These are phyloP conservation scores for Colletotrichum lindemuthianum DNA, from an alignment of 2,329 filamentous ascomycete species.

Conservation along the genomic window DNA sequence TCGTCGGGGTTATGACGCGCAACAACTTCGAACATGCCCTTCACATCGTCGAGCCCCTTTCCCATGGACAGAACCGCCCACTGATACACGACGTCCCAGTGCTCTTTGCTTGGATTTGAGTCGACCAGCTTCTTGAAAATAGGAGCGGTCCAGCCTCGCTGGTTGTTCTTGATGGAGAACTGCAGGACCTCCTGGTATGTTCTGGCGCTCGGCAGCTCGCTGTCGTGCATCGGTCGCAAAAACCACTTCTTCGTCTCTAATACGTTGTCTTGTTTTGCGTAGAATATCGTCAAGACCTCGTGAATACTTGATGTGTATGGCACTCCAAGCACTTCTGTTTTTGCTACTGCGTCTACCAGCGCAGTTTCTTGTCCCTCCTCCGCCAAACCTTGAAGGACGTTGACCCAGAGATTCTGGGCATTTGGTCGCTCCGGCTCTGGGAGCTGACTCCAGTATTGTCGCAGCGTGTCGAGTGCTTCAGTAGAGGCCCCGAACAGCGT, in stretches of 20 bases:
- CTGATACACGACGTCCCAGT: slow-evolving; percentile 79
- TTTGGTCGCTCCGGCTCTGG: slow-evolving; percentile 24
- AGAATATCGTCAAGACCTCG: slow-evolving; percentile 69
- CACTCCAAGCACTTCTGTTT: slow-evolving; percentile 59
- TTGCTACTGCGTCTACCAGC: slow-evolving; percentile 64
- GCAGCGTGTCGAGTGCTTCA: slow-evolving; percentile 56
- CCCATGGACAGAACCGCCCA: slow-evolving; percentile 78
- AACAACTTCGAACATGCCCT: slow-evolving; percentile 78
- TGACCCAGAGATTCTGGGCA: slow-evolving; percentile 54
- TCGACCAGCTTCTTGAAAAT: slow-evolving; percentile 66
- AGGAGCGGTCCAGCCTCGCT: slow-evolving; percentile 69
- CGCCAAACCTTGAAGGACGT: slow-evolving; percentile 70
- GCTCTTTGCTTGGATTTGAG: slow-evolving; percentile 58
- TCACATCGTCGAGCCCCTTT: slow-evolving; percentile 76
- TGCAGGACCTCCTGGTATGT: slow-evolving; percentile 66
- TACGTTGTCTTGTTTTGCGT: slow-evolving; percentile 65
- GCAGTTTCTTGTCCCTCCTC: slow-evolving; percentile 67
- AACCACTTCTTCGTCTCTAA: slow-evolving; percentile 76
- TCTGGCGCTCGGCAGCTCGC: slow-evolving; percentile 51
- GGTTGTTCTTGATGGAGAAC: slow-evolving; percentile 68
- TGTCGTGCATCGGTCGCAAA: slow-evolving; percentile 58
- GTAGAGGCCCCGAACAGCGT: slow-evolving; percentile 63
- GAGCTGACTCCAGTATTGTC: slow-evolving; percentile 43
- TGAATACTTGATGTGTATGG: slow-evolving; percentile 59
- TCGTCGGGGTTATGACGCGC: slow-evolving; percentile 58